Evolutionary conservation across 305 asterid genomes (phyloP).

Genomic region (Fraxinus sp.): DNA sequence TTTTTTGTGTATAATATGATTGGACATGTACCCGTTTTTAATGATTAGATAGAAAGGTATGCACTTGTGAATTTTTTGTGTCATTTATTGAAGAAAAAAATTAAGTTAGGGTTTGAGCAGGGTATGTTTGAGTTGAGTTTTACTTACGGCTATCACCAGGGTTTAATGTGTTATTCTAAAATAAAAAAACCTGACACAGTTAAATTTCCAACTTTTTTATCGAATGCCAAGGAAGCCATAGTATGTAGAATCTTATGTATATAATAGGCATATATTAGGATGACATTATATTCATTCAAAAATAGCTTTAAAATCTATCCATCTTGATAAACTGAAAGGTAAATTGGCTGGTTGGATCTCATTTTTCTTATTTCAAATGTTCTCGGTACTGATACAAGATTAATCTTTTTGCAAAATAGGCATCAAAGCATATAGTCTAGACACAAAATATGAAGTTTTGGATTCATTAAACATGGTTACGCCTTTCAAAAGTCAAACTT

Average conservation of each 20-base stretch:
- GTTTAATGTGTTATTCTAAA: neutral
- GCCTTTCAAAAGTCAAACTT: neutral
- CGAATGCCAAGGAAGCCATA: neutral
- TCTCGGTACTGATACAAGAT: neutral
- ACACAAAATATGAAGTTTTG: neutral
- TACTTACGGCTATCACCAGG: neutral
- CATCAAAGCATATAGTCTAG: neutral
- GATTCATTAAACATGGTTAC: neutral
- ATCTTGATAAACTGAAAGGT: neutral
- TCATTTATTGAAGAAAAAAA: neutral
- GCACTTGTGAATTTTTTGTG: neutral
- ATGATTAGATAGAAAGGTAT: neutral
- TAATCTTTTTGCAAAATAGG: neutral
- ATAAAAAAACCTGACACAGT: neutral
- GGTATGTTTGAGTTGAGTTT: neutral
- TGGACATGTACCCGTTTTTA: neutral
- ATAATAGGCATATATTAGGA: neutral
- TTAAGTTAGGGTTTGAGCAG: neutral
- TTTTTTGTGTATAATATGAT: neutral
- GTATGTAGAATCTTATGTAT: neutral
- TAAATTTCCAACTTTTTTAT: neutral
- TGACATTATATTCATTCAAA: neutral
- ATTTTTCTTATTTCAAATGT: neutral
- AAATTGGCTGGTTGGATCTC: neutral
- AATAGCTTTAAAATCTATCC: neutral